Evolutionary conservation across 148 eudicot genomes (phyloP).

Genomic region (Pharnaceum exiguum): DNA sequence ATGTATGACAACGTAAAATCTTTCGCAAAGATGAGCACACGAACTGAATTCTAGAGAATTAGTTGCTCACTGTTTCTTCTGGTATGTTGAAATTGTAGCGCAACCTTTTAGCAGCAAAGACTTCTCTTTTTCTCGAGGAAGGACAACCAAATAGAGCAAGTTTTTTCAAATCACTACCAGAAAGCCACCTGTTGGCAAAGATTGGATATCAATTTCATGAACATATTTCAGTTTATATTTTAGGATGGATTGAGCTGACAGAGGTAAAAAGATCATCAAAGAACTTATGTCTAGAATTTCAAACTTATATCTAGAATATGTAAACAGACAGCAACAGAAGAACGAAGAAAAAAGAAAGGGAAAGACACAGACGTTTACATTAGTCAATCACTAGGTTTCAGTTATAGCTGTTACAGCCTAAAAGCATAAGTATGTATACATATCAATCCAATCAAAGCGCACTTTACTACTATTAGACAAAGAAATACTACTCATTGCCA

Average conservation of each 20-base stretch:
- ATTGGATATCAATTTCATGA: background rate
- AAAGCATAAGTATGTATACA: too few species aligned
- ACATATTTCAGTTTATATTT: too few species aligned
- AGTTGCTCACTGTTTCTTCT: constrained; percentile 47
- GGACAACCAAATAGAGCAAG: constrained; percentile 80
- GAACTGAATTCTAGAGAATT: background rate
- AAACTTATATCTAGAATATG: too few species aligned
- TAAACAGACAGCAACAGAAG: too few species aligned
- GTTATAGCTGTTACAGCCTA: too few species aligned
- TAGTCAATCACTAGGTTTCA: too few species aligned
- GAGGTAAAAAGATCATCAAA: background rate
- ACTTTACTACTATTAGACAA: too few species aligned
- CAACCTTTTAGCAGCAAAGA: constrained; percentile 57
- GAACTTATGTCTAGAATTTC: too few species aligned
- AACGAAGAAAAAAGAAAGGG: too few species aligned
- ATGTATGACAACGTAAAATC: background rate
- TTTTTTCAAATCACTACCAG: constrained; percentile 61
- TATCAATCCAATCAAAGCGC: too few species aligned
- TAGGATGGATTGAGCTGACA: background rate
- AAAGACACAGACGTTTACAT: too few species aligned
- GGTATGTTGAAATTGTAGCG: constrained; percentile 50
- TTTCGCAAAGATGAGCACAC: background rate
- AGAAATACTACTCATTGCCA: too few species aligned
- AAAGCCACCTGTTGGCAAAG: constrained; percentile 54
- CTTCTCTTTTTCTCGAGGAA: constrained; percentile 39